Percentiles rank a stretch among this genome's conserved stretches.
Conservation (phyloP, 169 alveolate genomes). For the Plasmodium ovale region DNA sequence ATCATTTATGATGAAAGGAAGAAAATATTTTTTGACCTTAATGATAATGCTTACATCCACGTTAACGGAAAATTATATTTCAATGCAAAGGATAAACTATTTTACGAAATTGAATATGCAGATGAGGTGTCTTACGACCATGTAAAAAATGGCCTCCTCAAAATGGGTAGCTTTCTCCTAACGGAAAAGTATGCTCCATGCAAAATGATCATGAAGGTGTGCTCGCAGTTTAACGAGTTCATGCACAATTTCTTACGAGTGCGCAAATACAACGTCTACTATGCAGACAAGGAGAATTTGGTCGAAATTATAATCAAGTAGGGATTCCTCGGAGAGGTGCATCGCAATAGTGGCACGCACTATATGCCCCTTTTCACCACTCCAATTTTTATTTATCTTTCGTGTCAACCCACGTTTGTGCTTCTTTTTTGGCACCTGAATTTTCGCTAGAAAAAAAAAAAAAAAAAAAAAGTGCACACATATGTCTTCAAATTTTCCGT, state of each 20-base stretch:
- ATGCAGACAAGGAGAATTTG: slow-evolving; percentile 25
- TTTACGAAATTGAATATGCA: slow-evolving; percentile 50
- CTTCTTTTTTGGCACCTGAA: not conserved
- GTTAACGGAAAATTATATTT: slow-evolving; percentile 39
- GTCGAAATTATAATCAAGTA: slow-evolving; percentile 66
- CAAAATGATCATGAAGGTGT: slow-evolving; percentile 47
- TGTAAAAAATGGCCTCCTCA: slow-evolving; percentile 11
- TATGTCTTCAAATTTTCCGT: not conserved
- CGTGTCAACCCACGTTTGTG: not conserved
- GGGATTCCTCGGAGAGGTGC: too few species aligned
- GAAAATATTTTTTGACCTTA: slow-evolving; percentile 50
- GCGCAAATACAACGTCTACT: not conserved
- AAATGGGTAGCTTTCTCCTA: slow-evolving; percentile 4
- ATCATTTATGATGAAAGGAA: slow-evolving; percentile 51
- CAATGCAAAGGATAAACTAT: slow-evolving; percentile 45
- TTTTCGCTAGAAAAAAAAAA: not conserved
- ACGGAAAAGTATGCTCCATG: slow-evolving; percentile 68
- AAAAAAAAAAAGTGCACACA: not conserved
- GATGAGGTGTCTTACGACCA: slow-evolving; percentile 21
- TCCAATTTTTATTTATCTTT: not conserved
- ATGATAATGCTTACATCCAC: slow-evolving; percentile 52
- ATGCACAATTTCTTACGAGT: slow-evolving; percentile 31
- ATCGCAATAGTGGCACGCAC: too few species aligned
- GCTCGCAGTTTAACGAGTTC: slow-evolving; percentile 22
- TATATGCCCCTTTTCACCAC: too few species aligned